Evolutionary conservation across 139 green algal genomes (phyloP).

Genomic region (Pleodorina starrii): DNA sequence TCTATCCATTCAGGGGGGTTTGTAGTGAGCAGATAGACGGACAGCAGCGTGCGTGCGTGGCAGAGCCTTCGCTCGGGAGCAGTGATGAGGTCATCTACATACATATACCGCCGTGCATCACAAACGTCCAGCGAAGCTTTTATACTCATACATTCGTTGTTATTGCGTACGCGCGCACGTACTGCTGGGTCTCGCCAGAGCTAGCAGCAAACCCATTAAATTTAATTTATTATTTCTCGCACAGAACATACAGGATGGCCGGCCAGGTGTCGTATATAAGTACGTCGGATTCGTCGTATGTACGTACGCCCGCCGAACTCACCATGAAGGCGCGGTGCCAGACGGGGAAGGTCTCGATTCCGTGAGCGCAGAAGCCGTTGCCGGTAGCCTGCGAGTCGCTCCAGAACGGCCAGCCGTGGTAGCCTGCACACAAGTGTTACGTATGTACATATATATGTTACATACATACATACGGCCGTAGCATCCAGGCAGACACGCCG

Average conservation of each 20-base stretch:
- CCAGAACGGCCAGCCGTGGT: conserved; percentile 1
- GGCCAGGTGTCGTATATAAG: too few relatives aligned
- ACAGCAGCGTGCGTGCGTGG: too few relatives aligned
- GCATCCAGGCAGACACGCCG: too few relatives aligned
- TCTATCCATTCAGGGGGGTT: too few relatives aligned
- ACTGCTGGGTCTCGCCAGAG: background rate
- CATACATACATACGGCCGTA: background rate
- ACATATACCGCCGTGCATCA: background rate
- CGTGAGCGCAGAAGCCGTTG: background rate
- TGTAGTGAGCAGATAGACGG: too few relatives aligned
- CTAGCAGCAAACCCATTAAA: background rate
- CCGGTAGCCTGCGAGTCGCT: background rate
- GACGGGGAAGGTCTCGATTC: background rate
- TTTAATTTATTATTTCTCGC: background rate
- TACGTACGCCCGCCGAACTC: background rate
- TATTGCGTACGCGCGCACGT: background rate
- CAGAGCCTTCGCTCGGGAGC: too few relatives aligned
- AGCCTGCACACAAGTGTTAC: background rate
- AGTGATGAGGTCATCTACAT: too few relatives aligned
- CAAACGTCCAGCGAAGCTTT: background rate
- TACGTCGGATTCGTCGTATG: background rate
- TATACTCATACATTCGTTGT: too few relatives aligned
- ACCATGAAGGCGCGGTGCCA: background rate
- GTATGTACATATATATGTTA: conserved; percentile 1
- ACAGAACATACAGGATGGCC: too few relatives aligned